These are phyloP conservation scores for Trifolium repens DNA, from an alignment of 306 rosid species.

Conservation along the genomic window DNA sequence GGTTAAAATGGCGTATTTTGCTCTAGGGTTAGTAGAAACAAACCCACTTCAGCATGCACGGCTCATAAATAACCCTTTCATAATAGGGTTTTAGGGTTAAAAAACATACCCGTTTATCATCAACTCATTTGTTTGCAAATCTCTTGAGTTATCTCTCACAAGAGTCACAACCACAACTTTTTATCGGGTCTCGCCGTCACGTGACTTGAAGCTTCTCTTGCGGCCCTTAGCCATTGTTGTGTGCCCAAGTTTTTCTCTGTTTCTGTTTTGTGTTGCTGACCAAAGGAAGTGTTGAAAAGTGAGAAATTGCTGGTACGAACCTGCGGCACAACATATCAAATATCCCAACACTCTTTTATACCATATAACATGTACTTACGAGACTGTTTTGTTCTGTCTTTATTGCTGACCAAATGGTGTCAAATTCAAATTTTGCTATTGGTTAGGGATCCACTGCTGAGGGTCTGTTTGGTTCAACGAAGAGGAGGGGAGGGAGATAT, in stretches of 20 bases:
- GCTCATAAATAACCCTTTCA: background rate
- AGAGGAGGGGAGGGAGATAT: no score
- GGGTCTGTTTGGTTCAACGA: no score
- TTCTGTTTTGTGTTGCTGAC: background rate
- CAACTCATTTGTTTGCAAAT: background rate
- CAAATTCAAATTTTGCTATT: background rate
- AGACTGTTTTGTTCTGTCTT: background rate
- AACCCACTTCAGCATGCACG: background rate
- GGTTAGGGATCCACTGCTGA: background rate
- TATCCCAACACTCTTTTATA: background rate
- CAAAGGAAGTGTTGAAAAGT: background rate
- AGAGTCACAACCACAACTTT: background rate
- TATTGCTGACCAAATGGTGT: background rate
- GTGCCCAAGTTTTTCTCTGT: background rate
- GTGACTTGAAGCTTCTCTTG: background rate
- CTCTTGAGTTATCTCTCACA: background rate
- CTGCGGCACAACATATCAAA: background rate
- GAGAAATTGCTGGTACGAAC: background rate
- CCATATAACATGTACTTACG: background rate
- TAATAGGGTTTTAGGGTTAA: background rate
- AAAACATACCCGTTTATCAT: background rate
- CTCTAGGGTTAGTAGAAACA: background rate
- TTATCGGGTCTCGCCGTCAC: background rate
- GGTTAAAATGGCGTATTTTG: background rate
- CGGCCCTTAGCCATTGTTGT: background rate